Evolutionary conservation across 2,329 filamentous ascomycete species (phyloP), one percentile per base, ranked within the genome.

Genomic region (Talaromyces funiculosus): DNA sequence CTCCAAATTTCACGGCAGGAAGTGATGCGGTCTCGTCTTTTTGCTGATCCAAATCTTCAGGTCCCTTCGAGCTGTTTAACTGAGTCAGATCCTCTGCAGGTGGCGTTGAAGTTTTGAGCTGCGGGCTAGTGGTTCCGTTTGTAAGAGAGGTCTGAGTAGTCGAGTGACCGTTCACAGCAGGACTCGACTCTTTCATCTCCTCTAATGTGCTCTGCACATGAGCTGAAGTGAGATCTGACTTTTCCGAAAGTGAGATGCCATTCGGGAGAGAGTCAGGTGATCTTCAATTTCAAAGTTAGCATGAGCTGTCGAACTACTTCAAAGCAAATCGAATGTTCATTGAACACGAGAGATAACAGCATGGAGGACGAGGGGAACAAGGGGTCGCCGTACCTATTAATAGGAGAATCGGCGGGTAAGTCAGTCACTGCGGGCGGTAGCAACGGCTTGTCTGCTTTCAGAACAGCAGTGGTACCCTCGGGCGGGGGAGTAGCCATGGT

Each of bases 401-500:
- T 62, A 57, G 62, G 65, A 40, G 68, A 57, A 31, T 71, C 71
- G 40, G 65, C 62, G 29, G 70, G 66, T n/a, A 73, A 64, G 54
- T 69, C 72, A 62, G 69, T 73, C 24, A 72, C 69, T 60, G 72
- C 70, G 47, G 72, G 72, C 59, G 72, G 71, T 58, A 74, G 66
- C 67, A 75, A 73, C 67, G 73, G 71, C 69, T 75, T 77, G 63
- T 75, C 73, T 69, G 75, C 73, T 69, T 74, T 76, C 38, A 73
- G 58, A 38, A 69, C 61, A 61, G 71, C 65, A 66, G 71, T 62
- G 61, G 47, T 47, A 31, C 68, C 73, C 71, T 77, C 75, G 56
- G 75, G 74, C 67, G 75, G 75, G 69, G 75, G 75, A 56, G 75
- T 77, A 67, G 75, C 75, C 75, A 77, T 77, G 47, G 45, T 68